Evolutionary conservation across 495 filamentous ascomycete genomes (phyloP).

Genomic region (Tuber umbilicatum): DNA sequence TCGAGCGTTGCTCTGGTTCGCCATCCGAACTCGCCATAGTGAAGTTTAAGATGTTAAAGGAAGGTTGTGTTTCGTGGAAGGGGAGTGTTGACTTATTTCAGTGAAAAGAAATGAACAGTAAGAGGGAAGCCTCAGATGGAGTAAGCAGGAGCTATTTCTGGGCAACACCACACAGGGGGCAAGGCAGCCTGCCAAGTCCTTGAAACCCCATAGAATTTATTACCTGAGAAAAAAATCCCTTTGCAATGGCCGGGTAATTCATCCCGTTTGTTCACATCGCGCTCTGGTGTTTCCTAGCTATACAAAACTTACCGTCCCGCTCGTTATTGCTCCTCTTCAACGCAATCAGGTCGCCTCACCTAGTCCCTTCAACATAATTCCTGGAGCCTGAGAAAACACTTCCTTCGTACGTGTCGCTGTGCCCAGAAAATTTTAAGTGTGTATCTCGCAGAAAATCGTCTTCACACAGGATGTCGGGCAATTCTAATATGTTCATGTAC

Average conservation of each 20-base stretch:
- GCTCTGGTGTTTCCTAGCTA: not conserved
- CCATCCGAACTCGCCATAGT: not conserved
- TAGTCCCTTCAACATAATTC: not conserved
- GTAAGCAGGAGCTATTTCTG: not conserved
- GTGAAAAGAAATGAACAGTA: not conserved
- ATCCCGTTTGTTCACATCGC: not conserved
- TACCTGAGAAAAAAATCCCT: not conserved
- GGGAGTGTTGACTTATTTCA: not conserved
- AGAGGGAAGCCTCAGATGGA: not conserved
- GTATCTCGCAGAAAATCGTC: conserved; percentile 19
- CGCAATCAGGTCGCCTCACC: not conserved
- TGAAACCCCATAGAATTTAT: not conserved
- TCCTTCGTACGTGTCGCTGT: not conserved
- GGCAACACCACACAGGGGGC: not conserved
- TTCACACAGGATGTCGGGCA: conserved; percentile 75
- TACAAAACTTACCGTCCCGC: not conserved
- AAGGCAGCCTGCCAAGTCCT: not conserved
- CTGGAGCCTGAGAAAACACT: not conserved
- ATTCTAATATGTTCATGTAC: conserved; percentile 96
- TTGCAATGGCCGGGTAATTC: not conserved
- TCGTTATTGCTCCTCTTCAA: not conserved
- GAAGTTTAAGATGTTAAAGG: not conserved
- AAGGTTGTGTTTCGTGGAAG: not conserved
- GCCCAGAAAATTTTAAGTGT: conserved; percentile 16
- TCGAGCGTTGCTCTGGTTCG: not conserved